Conservation (phyloP, 331 rosid genomes). For the Cydonia oblonga region DNA sequence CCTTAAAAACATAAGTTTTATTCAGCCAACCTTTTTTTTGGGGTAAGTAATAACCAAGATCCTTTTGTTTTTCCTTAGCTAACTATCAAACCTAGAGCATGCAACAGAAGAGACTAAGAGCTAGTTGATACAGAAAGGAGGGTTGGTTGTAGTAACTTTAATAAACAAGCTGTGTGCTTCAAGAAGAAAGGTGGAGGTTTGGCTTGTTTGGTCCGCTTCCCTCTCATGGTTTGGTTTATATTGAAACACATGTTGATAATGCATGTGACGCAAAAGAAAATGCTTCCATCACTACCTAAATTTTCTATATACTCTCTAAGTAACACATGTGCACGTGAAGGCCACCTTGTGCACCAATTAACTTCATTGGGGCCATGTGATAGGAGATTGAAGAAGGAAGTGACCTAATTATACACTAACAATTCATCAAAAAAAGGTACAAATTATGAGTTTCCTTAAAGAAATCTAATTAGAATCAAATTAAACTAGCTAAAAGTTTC, state of each 20-base stretch:
- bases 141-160: slow-evolving; percentile 27
- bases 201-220: slow-evolving; percentile 3
- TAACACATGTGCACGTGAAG: slow-evolving; percentile 5
- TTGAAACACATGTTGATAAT: no score
- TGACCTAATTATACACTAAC: slow-evolving; percentile 24
- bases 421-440: not conserved
- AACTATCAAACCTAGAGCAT: not conserved
- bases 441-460: not conserved
- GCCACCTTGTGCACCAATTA: not conserved
- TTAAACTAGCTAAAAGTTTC: not conserved
- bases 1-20: no score
- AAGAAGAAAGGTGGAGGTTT: slow-evolving; percentile 18
- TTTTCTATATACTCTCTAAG: not conserved
- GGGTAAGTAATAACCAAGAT: not conserved
- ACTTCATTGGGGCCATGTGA: not conserved
- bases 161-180: slow-evolving; percentile 38
- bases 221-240: no score
- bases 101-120: not conserved
- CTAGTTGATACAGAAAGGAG: slow-evolving; percentile 4
- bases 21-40: not conserved
- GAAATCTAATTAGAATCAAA: not conserved
- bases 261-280: slow-evolving; percentile 34
- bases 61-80: not conserved
- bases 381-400: slow-evolving; percentile 13
- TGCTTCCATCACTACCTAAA: slow-evolving; percentile 44